Evolutionary conservation across 306 rosid species (phyloP).

Genomic region (Crataegus laevigata): DNA sequence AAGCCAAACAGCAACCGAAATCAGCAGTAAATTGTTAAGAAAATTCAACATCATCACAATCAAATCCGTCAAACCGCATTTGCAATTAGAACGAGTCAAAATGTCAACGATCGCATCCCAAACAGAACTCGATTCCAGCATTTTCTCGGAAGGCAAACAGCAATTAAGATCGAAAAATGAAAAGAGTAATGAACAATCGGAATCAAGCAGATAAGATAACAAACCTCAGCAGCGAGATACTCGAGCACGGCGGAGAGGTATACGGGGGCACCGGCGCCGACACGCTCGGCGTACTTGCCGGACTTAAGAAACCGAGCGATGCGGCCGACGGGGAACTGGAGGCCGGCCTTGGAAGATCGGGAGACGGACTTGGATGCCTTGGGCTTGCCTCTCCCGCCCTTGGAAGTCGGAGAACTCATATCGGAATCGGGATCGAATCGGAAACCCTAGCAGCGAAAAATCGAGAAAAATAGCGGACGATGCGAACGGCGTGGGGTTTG

Average conservation of each 20-base stretch:
- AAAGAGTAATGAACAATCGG: neutral
- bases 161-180: neutral
- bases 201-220: neutral
- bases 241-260: conserved; percentile 88
- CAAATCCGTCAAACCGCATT: neutral
- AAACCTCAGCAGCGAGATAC: conserved; percentile 81
- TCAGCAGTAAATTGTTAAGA: neutral
- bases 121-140: neutral
- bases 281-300: conserved; percentile 69
- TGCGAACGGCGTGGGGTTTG: neutral
- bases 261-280: conserved; percentile 74
- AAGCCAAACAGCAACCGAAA: neutral
- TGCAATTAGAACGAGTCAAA: neutral
- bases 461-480: neutral
- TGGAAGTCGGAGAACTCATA: conserved; percentile 4
- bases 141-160: neutral
- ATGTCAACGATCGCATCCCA: neutral
- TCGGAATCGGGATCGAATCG: neutral
- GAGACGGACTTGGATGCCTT: conserved; percentile 52
- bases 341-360: conserved; percentile 70
- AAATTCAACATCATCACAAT: neutral
- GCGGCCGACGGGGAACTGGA: conserved; percentile 88
- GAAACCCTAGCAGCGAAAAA: conserved; percentile 1
- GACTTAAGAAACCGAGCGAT: conserved; percentile 64
- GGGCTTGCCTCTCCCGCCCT: conserved; percentile 61